Conservation (phyloP, 108 stramenopile species). For the Stephanodiscus minutulus region DNA sequence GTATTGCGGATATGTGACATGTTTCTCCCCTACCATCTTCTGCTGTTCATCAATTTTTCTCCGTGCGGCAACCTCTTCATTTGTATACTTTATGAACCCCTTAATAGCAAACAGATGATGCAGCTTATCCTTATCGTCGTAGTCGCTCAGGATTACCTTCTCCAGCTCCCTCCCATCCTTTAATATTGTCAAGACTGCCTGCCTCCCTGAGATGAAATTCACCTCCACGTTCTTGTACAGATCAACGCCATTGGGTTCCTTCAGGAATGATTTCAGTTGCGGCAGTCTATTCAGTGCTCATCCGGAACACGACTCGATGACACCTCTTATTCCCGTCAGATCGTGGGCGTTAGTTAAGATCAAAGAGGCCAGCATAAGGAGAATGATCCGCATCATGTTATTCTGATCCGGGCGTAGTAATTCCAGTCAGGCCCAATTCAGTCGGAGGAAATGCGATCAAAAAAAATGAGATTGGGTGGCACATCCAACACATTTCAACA, state of each 20-base stretch:
- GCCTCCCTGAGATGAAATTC: slow-evolving; percentile 50
- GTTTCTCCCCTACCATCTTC: not conserved
- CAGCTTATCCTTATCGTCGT: slow-evolving; percentile 37
- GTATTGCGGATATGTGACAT: not conserved
- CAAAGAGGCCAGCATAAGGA: not conserved
- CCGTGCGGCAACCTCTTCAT: slow-evolving; percentile 17
- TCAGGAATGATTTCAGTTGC: slow-evolving; percentile 57
- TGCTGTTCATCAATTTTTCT: not conserved
- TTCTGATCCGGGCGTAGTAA: not conserved
- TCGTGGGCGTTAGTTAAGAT: slow-evolving; percentile 11
- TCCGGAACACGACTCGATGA: slow-evolving; percentile 60
- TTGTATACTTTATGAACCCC: slow-evolving; percentile 41
- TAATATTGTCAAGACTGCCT: slow-evolving; percentile 54
- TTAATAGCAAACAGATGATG: slow-evolving; percentile 34
- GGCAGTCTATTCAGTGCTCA: slow-evolving; percentile 65
- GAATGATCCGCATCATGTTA: not conserved
- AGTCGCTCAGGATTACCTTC: slow-evolving; percentile 39
- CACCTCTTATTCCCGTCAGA: slow-evolving; percentile 33
- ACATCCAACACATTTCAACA: too few relatives aligned
- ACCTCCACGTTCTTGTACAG: slow-evolving; percentile 56
- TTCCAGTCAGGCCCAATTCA: too few relatives aligned
- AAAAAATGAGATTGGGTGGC: too few relatives aligned
- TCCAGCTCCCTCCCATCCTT: slow-evolving; percentile 47
- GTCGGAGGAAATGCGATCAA: too few relatives aligned
- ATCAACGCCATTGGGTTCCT: slow-evolving; percentile 56